Evolutionary conservation across 495 filamentous ascomycete genomes (phyloP).

Genomic region (Neurospora sp.): DNA sequence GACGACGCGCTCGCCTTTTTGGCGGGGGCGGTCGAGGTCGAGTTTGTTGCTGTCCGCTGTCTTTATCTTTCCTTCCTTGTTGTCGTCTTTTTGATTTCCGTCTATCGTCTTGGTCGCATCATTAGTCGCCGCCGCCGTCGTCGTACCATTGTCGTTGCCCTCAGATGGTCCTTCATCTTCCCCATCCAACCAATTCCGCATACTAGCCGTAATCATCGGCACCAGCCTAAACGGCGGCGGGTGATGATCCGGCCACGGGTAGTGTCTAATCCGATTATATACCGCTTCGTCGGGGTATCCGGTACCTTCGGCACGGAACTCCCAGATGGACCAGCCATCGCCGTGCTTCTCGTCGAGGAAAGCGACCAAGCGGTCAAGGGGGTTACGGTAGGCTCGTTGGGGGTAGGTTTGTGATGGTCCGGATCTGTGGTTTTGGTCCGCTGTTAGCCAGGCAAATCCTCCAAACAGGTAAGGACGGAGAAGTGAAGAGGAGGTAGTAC

Average conservation of each 20-base stretch:
- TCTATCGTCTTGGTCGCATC: constrained; percentile 1
- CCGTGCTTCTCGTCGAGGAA: constrained; percentile 82
- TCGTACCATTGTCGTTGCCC: background rate
- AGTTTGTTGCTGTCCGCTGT: background rate
- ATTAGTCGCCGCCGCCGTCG: background rate
- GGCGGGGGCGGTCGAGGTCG: background rate
- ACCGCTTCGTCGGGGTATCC: constrained; percentile 90
- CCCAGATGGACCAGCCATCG: constrained; percentile 84
- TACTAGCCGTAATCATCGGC: constrained; percentile 77
- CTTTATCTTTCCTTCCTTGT: background rate
- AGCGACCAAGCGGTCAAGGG: constrained; percentile 69
- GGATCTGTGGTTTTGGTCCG: constrained; percentile 37
- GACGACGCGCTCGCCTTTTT: constrained; percentile 49
- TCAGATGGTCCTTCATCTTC: constrained; percentile 1
- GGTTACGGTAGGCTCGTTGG: constrained; percentile 84
- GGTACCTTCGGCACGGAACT: constrained; percentile 92
- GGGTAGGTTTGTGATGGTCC: constrained; percentile 84
- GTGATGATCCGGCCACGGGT: constrained; percentile 94
- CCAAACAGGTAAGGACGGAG: too few relatives aligned
- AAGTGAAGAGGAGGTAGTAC: constrained; percentile 24
- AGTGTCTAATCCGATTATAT: constrained; percentile 73
- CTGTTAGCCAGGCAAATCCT: background rate
- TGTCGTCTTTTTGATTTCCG: constrained; percentile 9
- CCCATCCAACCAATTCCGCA: constrained; percentile 70
- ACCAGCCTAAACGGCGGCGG: constrained; percentile 87